Evolutionary conservation across 2,329 filamentous ascomycete genomes (phyloP).

Genomic region (Xylariales sp.): DNA sequence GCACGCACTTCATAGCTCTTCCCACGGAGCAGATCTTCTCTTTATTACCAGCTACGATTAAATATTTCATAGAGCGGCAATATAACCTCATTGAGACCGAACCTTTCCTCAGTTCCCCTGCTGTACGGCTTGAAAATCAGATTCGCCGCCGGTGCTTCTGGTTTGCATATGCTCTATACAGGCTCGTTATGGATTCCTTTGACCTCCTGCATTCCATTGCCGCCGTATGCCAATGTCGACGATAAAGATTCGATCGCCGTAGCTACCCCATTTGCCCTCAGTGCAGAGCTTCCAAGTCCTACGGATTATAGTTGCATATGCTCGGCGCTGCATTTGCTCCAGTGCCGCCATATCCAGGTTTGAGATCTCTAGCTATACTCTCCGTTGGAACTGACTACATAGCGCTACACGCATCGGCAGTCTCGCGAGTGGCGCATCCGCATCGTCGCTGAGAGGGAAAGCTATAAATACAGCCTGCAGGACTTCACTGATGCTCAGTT

Average conservation of each 20-base stretch:
- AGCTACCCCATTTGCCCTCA: not conserved
- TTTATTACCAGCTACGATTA: conserved; percentile 5
- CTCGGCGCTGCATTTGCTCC: conserved; percentile 6
- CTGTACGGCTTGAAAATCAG: conserved; percentile 1
- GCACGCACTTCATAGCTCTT: conserved; percentile 5
- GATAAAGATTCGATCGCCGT: conserved; percentile 2
- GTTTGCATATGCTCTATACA: conserved; percentile 7
- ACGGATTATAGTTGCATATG: conserved; percentile 4
- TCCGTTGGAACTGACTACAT: conserved; percentile 7
- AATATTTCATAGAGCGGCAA: conserved; percentile 5
- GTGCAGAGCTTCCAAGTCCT: conserved; percentile 1
- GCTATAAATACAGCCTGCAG: conserved; percentile 6
- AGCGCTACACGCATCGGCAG: not conserved
- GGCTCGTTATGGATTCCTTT: conserved; percentile 4
- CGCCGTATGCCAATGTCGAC: conserved; percentile 6
- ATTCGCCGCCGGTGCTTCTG: conserved; percentile 7
- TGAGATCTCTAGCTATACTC: conserved; percentile 5
- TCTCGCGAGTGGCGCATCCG: conserved; percentile 6
- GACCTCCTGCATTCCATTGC: conserved; percentile 7
- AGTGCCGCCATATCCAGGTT: conserved; percentile 7
- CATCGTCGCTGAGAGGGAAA: conserved; percentile 7
- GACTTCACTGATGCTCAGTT: conserved; percentile 4
- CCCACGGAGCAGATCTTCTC: conserved; percentile 4
- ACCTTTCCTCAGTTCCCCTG: not conserved
- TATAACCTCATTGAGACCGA: conserved; percentile 6